phyloP scores from a whole-genome alignment of 345 rosid species.

The Eucalyptus curtisii region DNA sequence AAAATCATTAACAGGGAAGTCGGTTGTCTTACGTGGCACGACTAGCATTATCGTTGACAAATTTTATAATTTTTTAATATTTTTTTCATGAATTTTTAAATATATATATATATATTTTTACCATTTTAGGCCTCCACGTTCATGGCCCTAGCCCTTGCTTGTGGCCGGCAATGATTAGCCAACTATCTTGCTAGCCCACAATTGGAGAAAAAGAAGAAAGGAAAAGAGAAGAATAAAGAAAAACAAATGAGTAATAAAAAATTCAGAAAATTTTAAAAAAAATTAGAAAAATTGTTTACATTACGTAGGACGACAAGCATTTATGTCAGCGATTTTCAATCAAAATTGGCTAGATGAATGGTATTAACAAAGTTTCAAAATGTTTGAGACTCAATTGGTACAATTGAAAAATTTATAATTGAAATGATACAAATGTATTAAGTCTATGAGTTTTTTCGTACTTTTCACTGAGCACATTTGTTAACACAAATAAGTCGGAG shows the following conservation, averaged over 20 bases:
- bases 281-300: no score
- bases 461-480: background rate
- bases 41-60: background rate
- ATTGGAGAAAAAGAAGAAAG: background rate
- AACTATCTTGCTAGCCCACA: background rate
- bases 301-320: accelerated
- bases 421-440: background rate
- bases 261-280: background rate
- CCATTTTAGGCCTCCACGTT: no score
- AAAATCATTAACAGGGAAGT: background rate
- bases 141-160: no score
- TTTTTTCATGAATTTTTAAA: no score
- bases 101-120: no score
- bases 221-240: no score
- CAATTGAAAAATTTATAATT: no score
- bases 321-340: accelerated
- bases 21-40: accelerated
- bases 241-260: no score
- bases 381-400: no score
- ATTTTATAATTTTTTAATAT: no score
- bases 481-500: background rate
- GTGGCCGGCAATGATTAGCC: background rate
- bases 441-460: background rate
- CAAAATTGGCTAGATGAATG: accelerated
- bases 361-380: no score